Evolutionary conservation across 164 flowering plant species (phyloP), one percentile per base, ranked within the genome.

Genomic region (Nymphaea colorata): DNA sequence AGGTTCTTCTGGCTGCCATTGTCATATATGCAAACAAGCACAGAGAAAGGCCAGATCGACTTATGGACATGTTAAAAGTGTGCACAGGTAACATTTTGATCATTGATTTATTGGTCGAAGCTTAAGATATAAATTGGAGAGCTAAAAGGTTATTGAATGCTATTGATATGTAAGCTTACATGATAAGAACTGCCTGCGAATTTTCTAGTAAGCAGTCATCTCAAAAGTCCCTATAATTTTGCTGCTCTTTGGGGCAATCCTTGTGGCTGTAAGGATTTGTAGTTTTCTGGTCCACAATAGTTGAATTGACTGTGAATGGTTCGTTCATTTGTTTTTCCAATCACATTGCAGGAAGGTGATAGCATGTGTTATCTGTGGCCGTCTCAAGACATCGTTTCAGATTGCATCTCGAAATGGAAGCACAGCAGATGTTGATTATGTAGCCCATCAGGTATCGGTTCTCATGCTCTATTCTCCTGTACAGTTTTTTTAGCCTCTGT

Each of bases 311-410:
- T 25, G 36, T 25, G 36, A 25, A 25, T 25, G 36, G 36, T 25
- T 25, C 36, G 36, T 25, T 25, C 36, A 25, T 25, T 25, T 25
- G 36, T 25, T 25, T 25, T 25, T 25, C 36, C 57, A 51, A 8
- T 51, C 12, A 2, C 14, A 51, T 47, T 51, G 57, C 95, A 94
- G 99, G 84, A 94, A 92, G 78, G 99, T 94, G 70, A 76, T 94
- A 80, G 99, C 99, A 55, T 94, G 99, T 80, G 99, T 94, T 65
- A 92, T 94, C 5, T 91, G 99, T 75, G 99, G 99, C 63, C 98
- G 99, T 45, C 84, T 91, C 53, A 94, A 94, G 78, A 90, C 92
- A 81, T 96, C 99, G 25, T 94, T 94, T 79, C 99, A 94, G 66
- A 86, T 94, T 76, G 98, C 99, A 57, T 90, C 99, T 36, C 84